Base-by-base conservation (phyloP, 805 yeast species). In the Candida saitoana region DNA sequence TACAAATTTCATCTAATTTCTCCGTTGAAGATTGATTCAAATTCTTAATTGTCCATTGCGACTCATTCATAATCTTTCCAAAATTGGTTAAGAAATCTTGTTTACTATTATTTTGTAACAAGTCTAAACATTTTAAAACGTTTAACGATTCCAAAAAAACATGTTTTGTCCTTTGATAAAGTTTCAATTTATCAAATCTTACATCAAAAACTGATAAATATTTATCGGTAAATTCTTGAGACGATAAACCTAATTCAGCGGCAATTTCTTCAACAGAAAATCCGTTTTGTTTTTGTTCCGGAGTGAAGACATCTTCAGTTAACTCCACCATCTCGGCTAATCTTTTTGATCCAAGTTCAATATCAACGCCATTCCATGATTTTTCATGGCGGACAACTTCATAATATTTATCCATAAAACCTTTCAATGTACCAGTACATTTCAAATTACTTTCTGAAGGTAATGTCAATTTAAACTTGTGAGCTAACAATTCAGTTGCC, bases 101-200 rank as follows among this genome's bases (percentile, higher is more conserved):
- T 3, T 62, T 55, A 24, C 52, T 54, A n/a, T 48, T 50, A 14
- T 39, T 37, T 18, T 63, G 49, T 50, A 80, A 61, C 19, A 74
- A 49, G 29, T 66, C 58, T 29, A 78, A 59, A 30, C 77, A 74
- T 47, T 73, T 60, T 41, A 79, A 59, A 2, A 82, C 89, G 35
- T 85, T 69, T 44, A 73, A 55, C 3, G 86, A 69, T 49, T 84
- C 90, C 5, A 73, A 63, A 49, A 67, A 82, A 1, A 83, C 87
- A 50, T 83, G 90, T 42, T 68, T 69, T 5, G 85, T 71, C 44
- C 89, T 68, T 46, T 71, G 69, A 56, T 77, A 75, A 15, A 83
- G 58, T 54, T 78, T 74, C 36, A 83, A 66, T n/a, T 55, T 64
- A 18, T 74, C 75, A 54, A 73, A 82, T 32, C 76, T 64, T 15